phyloP scores from a whole-genome alignment of 2,329 filamentous ascomycete species.

The Acrodontium crateriforme region DNA sequence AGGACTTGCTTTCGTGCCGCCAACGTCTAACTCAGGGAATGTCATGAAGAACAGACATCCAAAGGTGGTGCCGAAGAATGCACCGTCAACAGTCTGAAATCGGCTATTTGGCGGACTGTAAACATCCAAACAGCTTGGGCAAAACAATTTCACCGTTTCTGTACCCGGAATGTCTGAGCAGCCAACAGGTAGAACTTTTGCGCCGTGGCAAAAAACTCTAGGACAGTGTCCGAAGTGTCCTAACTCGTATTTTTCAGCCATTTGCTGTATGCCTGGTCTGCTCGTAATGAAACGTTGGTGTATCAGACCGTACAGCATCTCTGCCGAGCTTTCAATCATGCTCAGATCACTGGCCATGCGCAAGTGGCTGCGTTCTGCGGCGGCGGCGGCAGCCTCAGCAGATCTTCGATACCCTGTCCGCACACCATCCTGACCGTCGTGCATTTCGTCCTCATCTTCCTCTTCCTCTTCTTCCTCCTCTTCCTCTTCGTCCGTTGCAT shows the following conservation, averaged over 20 bases:
- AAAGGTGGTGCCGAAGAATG: constrained; percentile 96
- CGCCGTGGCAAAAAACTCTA: constrained; percentile 81
- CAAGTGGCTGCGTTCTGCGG: constrained; percentile 60
- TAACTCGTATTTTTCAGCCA: constrained; percentile 97
- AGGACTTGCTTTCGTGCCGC: constrained; percentile 25
- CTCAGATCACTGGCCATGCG: constrained; percentile 86
- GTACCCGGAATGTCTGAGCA: constrained; percentile 89
- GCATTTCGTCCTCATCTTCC: constrained; percentile 37
- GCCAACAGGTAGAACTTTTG: constrained; percentile 83
- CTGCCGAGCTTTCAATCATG: constrained; percentile 93
- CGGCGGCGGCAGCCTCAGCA: constrained; percentile 18
- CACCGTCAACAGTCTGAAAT: constrained; percentile 93
- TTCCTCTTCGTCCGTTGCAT: constrained; percentile 76
- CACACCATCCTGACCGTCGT: constrained; percentile 45
- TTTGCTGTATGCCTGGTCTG: constrained; percentile 89
- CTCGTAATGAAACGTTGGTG: constrained; percentile 98
- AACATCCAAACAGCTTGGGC: constrained; percentile 88
- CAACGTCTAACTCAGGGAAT: constrained; percentile 86
- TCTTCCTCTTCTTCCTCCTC: constrained; percentile 54
- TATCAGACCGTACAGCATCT: constrained; percentile 94
- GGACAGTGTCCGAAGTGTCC: constrained; percentile 93
- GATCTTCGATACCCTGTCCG: constrained; percentile 23
- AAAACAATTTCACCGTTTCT: constrained; percentile 97
- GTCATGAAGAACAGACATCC: constrained; percentile 96
- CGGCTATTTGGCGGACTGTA: constrained; percentile 95